Evolutionary conservation across 306 rosid genomes (phyloP), one percentile per base, ranked within the genome.

Genomic region (Inga leiocalycina): DNA sequence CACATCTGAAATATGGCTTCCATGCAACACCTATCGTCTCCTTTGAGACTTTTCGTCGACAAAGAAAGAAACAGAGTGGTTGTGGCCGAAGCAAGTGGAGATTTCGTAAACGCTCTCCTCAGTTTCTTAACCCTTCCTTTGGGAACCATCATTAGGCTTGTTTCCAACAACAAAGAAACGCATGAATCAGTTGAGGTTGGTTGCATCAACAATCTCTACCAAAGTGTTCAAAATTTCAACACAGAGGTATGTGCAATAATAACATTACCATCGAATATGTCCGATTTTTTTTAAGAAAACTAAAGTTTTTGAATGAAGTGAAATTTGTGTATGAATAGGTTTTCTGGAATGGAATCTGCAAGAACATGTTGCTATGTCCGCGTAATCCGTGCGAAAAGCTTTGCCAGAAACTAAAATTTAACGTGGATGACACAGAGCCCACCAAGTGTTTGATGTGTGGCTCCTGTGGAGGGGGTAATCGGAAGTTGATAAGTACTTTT

Each of bases 371-470:
- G 39, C n/a, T 76, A 2, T 15, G 5, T 8, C 80, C 71, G 2
- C 69, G 39, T 0, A 76, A 76, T 16, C 56, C 71, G 9, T 76
- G 80, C 19, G 70, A 76, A 14, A n/a, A 8, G 6, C 70, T 76
- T 41, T 76, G 56, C 52, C n/a, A 10, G 11, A 77, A 61, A 14
- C 71, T 43, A 11, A 22, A 14, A 24, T 15, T 22, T 1, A 77
- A 61, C 9, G 81, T 82, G 43, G 85, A 82, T 76, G 74, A 82
- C n/a, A 82, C 81, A 11, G 43, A 54, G 68, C 39, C 56, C 11
- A 30, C 52, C 4, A 82, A 59, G 81, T 82, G 14, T 34, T 54
- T 66, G 4, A 7, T 74, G 45, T 82, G 80, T 39, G 41, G 46
- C 0, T n/a, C 66, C 0, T 59, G 66, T 59, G 34, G 66, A 57